These are phyloP conservation scores for Mrakia hoshinonis DNA, from an alignment of 768 basidiomycete genomes.

Conservation along the genomic window DNA sequence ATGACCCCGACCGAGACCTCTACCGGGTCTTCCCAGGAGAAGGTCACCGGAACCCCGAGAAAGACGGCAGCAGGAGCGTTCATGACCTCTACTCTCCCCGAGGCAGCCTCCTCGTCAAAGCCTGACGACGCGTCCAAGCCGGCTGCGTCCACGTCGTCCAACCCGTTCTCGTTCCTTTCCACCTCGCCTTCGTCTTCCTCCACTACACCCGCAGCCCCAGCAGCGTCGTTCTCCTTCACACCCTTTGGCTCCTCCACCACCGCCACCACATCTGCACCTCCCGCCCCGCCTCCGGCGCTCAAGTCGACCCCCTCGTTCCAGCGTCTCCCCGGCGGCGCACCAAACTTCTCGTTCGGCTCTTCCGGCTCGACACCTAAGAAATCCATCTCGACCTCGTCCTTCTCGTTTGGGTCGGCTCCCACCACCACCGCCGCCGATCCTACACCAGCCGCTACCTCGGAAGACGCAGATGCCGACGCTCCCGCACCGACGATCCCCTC, in stretches of 20 bases:
- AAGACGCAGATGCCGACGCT: constrained; percentile 11
- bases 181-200: neutral
- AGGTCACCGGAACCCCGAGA: neutral
- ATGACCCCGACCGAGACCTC: neutral
- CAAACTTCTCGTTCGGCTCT: constrained; percentile 29
- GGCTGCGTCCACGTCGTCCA: neutral
- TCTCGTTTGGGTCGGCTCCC: neutral
- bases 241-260: neutral
- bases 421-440: neutral
- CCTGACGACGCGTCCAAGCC: neutral
- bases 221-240: neutral
- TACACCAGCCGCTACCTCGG: neutral
- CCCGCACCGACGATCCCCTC: constrained; percentile 30
- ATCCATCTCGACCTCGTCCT: constrained; percentile 24
- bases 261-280: neutral
- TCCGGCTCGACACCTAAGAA: constrained; percentile 6
- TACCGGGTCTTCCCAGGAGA: neutral
- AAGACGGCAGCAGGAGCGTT: constrained; percentile 2
- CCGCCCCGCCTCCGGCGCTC: neutral
- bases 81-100: constrained; percentile 19
- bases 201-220: neutral
- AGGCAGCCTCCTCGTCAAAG: neutral
- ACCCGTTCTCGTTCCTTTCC: constrained; percentile 26
- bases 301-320: constrained; percentile 21
- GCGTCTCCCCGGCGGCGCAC: constrained; percentile 23